These are phyloP conservation scores for Tricholoma terreum DNA, from an alignment of 768 basidiomycete species.

Conservation along the genomic window DNA sequence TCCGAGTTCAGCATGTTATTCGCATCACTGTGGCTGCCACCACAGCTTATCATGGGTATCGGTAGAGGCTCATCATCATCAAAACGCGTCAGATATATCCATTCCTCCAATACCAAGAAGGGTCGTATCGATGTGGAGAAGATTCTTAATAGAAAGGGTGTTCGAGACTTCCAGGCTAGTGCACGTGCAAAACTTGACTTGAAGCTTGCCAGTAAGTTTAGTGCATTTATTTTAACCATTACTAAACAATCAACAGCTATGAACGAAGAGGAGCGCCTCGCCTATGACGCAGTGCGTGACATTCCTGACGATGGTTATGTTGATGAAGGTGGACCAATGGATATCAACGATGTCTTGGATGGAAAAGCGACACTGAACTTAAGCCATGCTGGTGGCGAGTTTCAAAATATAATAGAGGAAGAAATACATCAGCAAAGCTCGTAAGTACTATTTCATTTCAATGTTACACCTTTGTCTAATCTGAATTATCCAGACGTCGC, in stretches of 20 bases:
- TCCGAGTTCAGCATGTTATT: too few relatives aligned
- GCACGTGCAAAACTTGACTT: not conserved
- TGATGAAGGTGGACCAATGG: not conserved
- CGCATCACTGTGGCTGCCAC: too few relatives aligned
- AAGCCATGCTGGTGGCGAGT: slow-evolving; percentile 7
- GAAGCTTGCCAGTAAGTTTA: not conserved
- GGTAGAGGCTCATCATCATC: not conserved
- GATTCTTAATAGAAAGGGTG: not conserved
- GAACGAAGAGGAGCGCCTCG: not conserved
- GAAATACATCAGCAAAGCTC: not conserved
- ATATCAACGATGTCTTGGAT: slow-evolving; percentile 1
- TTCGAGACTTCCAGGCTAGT: not conserved
- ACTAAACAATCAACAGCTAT: not conserved
- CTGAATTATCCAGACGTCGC: not conserved
- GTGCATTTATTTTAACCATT: not conserved
- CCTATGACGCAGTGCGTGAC: not conserved
- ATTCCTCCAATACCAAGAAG: not conserved
- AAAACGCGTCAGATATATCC: not conserved
- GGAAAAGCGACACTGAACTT: not conserved
- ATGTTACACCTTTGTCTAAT: too few relatives aligned
- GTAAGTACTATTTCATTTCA: not conserved
- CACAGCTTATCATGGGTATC: not conserved
- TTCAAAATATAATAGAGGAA: slow-evolving; percentile 4
- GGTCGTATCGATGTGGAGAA: not conserved
- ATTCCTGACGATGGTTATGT: not conserved